phyloP scores from a whole-genome alignment of 176 grass and related monocot species.

The Lolium perenne region DNA sequence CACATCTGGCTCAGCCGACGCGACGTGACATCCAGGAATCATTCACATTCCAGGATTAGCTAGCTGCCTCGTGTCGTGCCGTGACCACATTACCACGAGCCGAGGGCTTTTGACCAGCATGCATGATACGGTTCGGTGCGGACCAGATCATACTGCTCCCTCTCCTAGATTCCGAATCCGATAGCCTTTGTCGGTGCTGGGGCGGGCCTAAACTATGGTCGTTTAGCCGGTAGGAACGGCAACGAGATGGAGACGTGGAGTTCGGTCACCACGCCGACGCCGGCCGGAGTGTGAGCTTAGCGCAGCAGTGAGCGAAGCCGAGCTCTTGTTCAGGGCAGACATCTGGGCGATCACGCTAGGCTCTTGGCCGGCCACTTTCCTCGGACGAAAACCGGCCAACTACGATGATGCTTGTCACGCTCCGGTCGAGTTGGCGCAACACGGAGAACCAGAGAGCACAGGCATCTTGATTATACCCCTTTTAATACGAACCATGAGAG shows the following conservation, averaged over 20 bases:
- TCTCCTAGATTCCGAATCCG: constrained; percentile 6
- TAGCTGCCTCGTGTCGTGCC: not conserved
- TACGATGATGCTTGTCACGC: not conserved
- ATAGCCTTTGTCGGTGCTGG: not conserved
- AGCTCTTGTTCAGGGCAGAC: not conserved
- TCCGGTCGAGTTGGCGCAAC: not conserved
- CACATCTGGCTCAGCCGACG: not conserved
- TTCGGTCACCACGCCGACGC: too few relatives aligned
- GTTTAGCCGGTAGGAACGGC: constrained; percentile 2
- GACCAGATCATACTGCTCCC: not conserved
- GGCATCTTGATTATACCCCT: not conserved
- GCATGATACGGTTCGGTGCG: not conserved
- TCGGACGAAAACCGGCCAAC: not conserved
- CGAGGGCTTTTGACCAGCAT: not conserved
- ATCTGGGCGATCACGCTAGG: not conserved
- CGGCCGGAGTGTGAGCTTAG: not conserved
- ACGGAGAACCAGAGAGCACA: too few relatives aligned
- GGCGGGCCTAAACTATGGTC: not conserved
- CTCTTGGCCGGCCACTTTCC: constrained; percentile 18
- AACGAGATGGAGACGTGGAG: not conserved
- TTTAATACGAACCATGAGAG: not conserved
- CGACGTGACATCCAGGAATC: not conserved
- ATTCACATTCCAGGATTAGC: too few relatives aligned
- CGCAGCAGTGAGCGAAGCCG: constrained; percentile 37
- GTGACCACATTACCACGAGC: constrained; percentile 18